Conservation (phyloP, 352 stramenopile species). For the Pelagophyceae sp. region DNA sequence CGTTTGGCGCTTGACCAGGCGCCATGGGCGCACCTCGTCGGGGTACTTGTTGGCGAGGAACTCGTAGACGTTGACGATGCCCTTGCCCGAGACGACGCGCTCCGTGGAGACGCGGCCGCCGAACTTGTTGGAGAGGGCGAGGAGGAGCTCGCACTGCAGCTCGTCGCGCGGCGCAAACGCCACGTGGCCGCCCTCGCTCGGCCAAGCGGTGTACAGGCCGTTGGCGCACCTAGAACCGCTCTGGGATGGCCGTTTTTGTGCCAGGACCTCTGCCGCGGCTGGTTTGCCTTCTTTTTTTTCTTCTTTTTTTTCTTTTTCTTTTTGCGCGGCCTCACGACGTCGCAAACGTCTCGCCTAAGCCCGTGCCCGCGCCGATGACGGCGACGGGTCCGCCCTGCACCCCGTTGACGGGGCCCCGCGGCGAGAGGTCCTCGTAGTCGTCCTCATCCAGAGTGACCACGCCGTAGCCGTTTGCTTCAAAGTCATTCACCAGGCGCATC, state of each 20-base stretch:
- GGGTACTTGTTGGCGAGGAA: conserved; percentile 82
- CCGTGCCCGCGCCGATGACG: conserved; percentile 89
- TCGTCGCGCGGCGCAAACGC: conserved; percentile 75
- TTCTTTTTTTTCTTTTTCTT: too few relatives aligned
- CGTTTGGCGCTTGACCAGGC: conserved; percentile 5
- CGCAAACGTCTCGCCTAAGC: conserved; percentile 68
- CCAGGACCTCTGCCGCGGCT: too few relatives aligned
- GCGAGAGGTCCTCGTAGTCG: conserved; percentile 72
- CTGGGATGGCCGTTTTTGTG: not conserved
- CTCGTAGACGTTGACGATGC: conserved; percentile 88
- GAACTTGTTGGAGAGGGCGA: conserved; percentile 61
- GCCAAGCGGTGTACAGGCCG: conserved; percentile 70
- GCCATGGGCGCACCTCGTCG: conserved; percentile 67
- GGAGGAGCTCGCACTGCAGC: conserved; percentile 49
- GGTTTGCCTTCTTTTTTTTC: too few relatives aligned
- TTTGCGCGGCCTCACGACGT: too few relatives aligned
- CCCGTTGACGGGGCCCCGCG: conserved; percentile 36
- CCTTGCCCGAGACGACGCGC: conserved; percentile 83
- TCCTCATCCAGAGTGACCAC: conserved; percentile 78
- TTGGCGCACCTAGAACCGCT: conserved; percentile 46
- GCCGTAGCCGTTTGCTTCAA: conserved; percentile 91
- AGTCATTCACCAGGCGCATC: conserved; percentile 90
- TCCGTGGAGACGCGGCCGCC: conserved; percentile 83
- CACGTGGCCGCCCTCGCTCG: conserved; percentile 84
- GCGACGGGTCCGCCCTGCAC: conserved; percentile 74